phyloP scores from a whole-genome alignment of 768 basidiomycete species.

The Mycena polygramma region DNA sequence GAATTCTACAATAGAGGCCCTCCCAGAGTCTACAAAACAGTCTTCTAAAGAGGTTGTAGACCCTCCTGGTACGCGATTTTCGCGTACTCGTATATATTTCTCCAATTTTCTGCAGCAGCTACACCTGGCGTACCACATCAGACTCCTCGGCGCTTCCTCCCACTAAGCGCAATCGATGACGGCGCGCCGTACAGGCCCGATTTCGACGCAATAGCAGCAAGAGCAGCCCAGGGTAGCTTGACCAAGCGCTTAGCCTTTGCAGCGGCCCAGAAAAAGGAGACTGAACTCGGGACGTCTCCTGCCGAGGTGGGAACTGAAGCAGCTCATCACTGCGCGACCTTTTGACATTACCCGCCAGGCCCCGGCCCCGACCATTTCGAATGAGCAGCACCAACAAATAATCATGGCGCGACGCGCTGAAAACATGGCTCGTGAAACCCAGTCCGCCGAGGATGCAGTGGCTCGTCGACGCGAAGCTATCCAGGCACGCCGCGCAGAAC shows the following conservation, averaged over 20 bases:
- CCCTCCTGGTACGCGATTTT: conserved; percentile 15
- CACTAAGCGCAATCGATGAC: conserved; percentile 1
- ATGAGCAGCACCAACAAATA: background rate
- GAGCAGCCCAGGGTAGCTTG: conserved; percentile 9
- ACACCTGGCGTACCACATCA: background rate
- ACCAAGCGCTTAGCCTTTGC: conserved; percentile 19
- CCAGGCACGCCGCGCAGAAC: conserved; percentile 22
- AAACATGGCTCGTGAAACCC: conserved; percentile 23
- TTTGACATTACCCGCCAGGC: background rate
- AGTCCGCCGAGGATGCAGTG: background rate
- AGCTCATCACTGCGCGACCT: too few species aligned
- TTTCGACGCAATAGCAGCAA: conserved; percentile 13
- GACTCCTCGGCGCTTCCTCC: background rate
- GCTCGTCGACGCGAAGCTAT: conserved; percentile 14
- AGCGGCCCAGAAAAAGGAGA: background rate
- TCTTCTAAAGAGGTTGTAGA: background rate
- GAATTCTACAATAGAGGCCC: conserved; percentile 19
- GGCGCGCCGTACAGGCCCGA: conserved; percentile 14
- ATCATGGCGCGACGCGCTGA: conserved; percentile 30
- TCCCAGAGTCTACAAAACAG: background rate
- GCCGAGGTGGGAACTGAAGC: too few species aligned
- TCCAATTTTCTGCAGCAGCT: background rate
- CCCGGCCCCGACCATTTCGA: background rate
- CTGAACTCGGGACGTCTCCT: too few species aligned
- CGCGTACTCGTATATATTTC: background rate